phyloP scores from a whole-genome alignment of 78 protist genomes.

The Diacronema lutheri region DNA sequence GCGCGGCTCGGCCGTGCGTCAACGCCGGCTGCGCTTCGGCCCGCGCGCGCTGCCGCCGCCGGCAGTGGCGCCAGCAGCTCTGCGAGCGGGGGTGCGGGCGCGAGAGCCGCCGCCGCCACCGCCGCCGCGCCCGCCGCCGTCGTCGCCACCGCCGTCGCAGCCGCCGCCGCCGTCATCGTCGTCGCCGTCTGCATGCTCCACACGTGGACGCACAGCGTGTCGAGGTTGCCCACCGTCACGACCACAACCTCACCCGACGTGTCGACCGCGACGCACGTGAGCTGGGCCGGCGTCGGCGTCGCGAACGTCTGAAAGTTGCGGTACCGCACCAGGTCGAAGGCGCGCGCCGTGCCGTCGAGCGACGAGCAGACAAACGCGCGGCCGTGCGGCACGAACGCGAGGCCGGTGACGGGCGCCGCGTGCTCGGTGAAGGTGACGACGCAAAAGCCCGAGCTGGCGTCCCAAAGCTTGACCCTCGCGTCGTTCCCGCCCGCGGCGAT shows the following conservation, averaged over 20 bases:
- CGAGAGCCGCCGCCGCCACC: no score
- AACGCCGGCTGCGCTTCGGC: no score
- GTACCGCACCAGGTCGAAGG: slow-evolving; percentile 86
- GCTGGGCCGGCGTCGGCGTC: slow-evolving; percentile 19
- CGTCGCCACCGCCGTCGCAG: no score
- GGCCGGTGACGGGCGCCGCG: slow-evolving; percentile 59
- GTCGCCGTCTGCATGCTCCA: slow-evolving; percentile 89
- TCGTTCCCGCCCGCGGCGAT: slow-evolving; percentile 89
- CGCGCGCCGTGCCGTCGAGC: slow-evolving; percentile 89
- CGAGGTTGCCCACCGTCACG: slow-evolving; percentile 76
- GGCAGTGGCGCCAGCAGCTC: no score
- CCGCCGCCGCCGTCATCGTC: no score
- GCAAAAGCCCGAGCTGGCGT: slow-evolving; percentile 76
- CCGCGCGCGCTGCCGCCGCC: no score
- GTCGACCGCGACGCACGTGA: slow-evolving; percentile 77
- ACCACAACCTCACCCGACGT: slow-evolving; percentile 86
- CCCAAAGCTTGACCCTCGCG: slow-evolving; percentile 84
- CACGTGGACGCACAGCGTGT: slow-evolving; percentile 66
- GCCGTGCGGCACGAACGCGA: slow-evolving; percentile 48
- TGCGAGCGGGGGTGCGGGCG: no score
- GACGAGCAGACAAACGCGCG: slow-evolving; percentile 67
- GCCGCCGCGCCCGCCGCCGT: no score
- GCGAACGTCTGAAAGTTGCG: slow-evolving; percentile 78
- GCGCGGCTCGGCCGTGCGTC: no score
- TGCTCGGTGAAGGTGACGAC: slow-evolving; percentile 91